A percentile compares a stretch with the other conserved stretches of the same genome.
Conservation (phyloP, 805 yeast species). For the Metschnikowia continentalis region DNA sequence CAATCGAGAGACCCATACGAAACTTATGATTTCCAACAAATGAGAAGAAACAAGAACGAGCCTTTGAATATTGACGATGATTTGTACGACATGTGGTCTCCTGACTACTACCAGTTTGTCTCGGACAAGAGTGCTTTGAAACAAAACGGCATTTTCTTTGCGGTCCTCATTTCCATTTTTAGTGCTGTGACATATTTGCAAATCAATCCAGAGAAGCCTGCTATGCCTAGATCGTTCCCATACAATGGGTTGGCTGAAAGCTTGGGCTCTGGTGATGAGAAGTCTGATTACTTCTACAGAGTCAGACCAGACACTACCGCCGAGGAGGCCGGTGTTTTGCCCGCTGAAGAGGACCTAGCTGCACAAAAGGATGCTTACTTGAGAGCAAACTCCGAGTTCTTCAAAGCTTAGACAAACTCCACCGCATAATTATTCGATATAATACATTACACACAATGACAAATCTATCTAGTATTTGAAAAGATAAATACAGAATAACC, state of each 20-base stretch:
- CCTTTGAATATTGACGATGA: slow-evolving; percentile 72
- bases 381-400: slow-evolving; percentile 35
- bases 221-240: slow-evolving; percentile 73
- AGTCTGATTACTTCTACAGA: slow-evolving; percentile 33
- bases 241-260: slow-evolving; percentile 70
- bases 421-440: slow-evolving; percentile 5
- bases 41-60: slow-evolving; percentile 72
- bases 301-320: slow-evolving; percentile 40
- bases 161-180: slow-evolving; percentile 42
- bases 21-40: slow-evolving; percentile 75
- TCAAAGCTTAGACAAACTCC: slow-evolving; percentile 13
- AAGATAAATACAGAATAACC: too few species aligned
- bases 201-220: slow-evolving; percentile 61
- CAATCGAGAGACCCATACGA: slow-evolving; percentile 67
- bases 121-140: slow-evolving; percentile 57
- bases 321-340: slow-evolving; percentile 34
- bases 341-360: slow-evolving; percentile 25
- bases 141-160: slow-evolving; percentile 50
- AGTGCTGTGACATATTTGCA: slow-evolving; percentile 40
- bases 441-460: not conserved
- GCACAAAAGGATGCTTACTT: slow-evolving; percentile 31
- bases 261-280: slow-evolving; percentile 54
- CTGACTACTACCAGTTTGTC: slow-evolving; percentile 64
- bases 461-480: not conserved
- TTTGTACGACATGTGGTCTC: slow-evolving; percentile 79